Base-by-base conservation (phyloP, 2,329 filamentous ascomycete genomes). In the Drechslerella dactyloides region DNA sequence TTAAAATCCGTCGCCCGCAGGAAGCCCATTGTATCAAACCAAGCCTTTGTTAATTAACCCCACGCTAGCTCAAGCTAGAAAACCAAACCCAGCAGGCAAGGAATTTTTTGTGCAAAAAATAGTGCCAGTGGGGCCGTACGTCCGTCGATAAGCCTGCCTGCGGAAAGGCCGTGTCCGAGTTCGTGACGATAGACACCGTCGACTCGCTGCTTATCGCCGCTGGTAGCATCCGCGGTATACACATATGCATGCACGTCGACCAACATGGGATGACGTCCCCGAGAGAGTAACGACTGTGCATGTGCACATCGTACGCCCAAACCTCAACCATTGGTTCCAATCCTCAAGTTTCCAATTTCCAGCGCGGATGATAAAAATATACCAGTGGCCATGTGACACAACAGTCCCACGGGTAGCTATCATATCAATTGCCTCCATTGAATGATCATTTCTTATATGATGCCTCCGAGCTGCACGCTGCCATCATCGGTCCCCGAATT, bases 31-130 rank as follows among this genome's bases (percentile, higher is more conserved):
- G 27, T 8, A 33, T 33, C 27, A 33, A 8, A 33, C 13, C 37
- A 42, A 42, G 37, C 37, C 37, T 42, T n/a, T n/a, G n/a, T n/a
- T n/a, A n/a, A n/a, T n/a, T 17, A 42, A 33, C 37, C 37, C 37
- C 37, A 42, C 37, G 37, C 37, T 42, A 42, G n/a, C n/a, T 15
- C n/a, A 42, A 13, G 37, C 4, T 42, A 42, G 15, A 42, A 13
- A 42, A 42, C 15, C 8, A 33, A 33, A 33, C 27, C 27, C 8
- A n/a, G n/a, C 27, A 33, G 4, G 27, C 27, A 33, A 33, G 27
- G 27, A 33, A 33, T 33, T 8, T 33, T 4, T 15, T 42, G n/a
- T 37, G 33, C n/a, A 13, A 42, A 17, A 42, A 42, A 42, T 15
- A 42, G 37, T 15, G 13, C 11, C n/a, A 42, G 37, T 17, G 37